Percentiles rank a stretch among this genome's conserved stretches.
Evolutionary conservation across 1,139 yeast genomes (phyloP).

Genomic region (Eremothecium gossypii): DNA sequence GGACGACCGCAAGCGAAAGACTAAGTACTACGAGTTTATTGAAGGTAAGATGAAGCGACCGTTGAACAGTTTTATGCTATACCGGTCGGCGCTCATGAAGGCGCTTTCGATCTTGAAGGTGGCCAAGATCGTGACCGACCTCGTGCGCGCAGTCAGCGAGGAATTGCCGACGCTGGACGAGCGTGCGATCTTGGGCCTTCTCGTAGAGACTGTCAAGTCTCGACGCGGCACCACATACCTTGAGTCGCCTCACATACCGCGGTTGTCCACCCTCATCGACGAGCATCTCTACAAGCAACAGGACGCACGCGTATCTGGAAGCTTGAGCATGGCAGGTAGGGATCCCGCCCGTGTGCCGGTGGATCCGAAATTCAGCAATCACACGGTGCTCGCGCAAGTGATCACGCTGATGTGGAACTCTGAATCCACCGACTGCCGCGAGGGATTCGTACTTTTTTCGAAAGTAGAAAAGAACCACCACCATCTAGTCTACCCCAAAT

Average conservation of each 20-base stretch:
- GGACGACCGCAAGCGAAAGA: slow-evolving; percentile 11
- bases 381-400: slow-evolving; percentile 28
- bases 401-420: slow-evolving; percentile 42
- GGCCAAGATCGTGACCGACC: slow-evolving; percentile 27
- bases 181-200: slow-evolving; percentile 2
- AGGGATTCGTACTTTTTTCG: slow-evolving; percentile 33
- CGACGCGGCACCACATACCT: neutral
- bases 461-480: slow-evolving; percentile 37
- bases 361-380: slow-evolving; percentile 10
- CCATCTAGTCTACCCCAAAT: slow-evolving; percentile 36
- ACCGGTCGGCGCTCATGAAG: slow-evolving; percentile 37
- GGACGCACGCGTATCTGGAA: neutral
- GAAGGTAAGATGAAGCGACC: slow-evolving; percentile 36
- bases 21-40: slow-evolving; percentile 12
- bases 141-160: slow-evolving; percentile 2
- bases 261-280: slow-evolving; percentile 10
- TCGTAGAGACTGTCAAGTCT: slow-evolving; percentile 7
- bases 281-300: slow-evolving; percentile 3
- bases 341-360: slow-evolving; percentile 3
- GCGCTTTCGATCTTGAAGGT: slow-evolving; percentile 35
- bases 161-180: slow-evolving; percentile 7
- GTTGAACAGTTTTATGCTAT: slow-evolving; percentile 42
- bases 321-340: neutral
- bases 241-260: neutral
- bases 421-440: slow-evolving; percentile 33